Conservation (phyloP, 1,139 yeast species). For the Sugiyamaella castrensis region DNA sequence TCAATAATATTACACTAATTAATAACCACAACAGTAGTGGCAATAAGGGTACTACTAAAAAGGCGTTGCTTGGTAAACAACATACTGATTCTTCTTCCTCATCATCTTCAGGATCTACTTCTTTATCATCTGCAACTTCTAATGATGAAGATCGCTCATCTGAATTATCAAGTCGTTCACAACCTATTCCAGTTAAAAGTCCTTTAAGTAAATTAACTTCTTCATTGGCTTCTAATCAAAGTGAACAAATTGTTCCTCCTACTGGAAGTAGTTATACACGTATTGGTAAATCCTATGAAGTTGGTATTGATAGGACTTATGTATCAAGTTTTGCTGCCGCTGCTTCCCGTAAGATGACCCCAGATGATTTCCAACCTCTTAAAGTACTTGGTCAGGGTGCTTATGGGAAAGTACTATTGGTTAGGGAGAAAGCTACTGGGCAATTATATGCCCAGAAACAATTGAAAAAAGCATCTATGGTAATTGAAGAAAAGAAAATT, state of each 20-base stretch:
- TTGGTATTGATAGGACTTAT: conserved; percentile 43
- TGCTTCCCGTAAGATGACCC: conserved; percentile 30
- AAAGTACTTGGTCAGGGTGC: conserved; percentile 90
- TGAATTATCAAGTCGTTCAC: conserved; percentile 16
- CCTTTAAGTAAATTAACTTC: conserved; percentile 13
- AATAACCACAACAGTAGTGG: background rate
- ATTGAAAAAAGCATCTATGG: conserved; percentile 71
- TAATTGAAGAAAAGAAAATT: conserved; percentile 47
- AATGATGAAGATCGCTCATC: conserved; percentile 10
- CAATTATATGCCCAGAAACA: conserved; percentile 86
- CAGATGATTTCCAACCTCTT: conserved; percentile 68
- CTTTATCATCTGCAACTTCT: background rate
- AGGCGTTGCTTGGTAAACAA: too few relatives aligned
- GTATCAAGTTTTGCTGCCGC: conserved; percentile 32
- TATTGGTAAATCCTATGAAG: conserved; percentile 48
- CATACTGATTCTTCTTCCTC: too few relatives aligned
- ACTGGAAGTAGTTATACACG: conserved; percentile 42
- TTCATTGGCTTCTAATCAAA: conserved; percentile 24
- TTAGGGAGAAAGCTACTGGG: conserved; percentile 62
- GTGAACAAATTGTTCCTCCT: conserved; percentile 28
- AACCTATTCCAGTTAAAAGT: conserved; percentile 21
- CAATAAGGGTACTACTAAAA: too few relatives aligned
- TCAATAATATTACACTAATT: conserved; percentile 2
- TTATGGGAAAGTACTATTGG: conserved; percentile 83
- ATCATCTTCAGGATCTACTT: too few relatives aligned